These are phyloP conservation scores for Xylaria sp. DNA, from an alignment of 495 filamentous ascomycete species.

Conservation along the genomic window DNA sequence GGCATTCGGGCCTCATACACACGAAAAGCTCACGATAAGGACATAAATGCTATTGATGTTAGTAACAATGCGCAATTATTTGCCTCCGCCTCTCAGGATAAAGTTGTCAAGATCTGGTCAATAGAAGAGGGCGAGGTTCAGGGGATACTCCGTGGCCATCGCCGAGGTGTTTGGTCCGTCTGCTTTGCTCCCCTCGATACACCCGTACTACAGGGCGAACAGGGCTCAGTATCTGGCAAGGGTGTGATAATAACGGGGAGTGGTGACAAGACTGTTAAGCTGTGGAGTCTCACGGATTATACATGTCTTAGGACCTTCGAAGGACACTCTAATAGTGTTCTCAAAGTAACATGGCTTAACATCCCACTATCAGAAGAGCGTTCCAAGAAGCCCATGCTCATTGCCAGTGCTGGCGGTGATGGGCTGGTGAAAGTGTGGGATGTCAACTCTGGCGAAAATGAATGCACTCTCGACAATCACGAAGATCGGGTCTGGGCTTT, in stretches of 20 bases:
- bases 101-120: constrained; percentile 96
- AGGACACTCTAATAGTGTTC: constrained; percentile 92
- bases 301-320: constrained; percentile 93
- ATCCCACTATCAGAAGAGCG: constrained; percentile 57
- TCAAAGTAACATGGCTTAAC: constrained; percentile 91
- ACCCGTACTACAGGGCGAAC: constrained; percentile 72
- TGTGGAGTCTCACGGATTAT: constrained; percentile 94
- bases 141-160: constrained; percentile 89
- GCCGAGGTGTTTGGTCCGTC: constrained; percentile 93
- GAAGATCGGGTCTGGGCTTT: constrained; percentile 92
- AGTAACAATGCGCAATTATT: constrained; percentile 74
- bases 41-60: constrained; percentile 94
- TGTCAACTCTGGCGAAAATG: constrained; percentile 75
- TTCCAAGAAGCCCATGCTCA: constrained; percentile 62
- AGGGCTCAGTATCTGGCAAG: constrained; percentile 67
- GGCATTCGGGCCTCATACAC: constrained; percentile 72
- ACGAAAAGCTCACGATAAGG: constrained; percentile 95
- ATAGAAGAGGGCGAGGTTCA: constrained; percentile 84
- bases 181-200: constrained; percentile 82
- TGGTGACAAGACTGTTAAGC: constrained; percentile 93
- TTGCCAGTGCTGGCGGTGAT: constrained; percentile 91
- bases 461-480: constrained; percentile 93
- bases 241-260: constrained; percentile 86
- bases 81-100: constrained; percentile 95
- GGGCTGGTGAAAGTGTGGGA: constrained; percentile 98